Percentiles rank a stretch among this genome's conserved stretches.
phyloP scores from a whole-genome alignment of 1,139 yeast genomes.

The Wickerhamomyces sp. region DNA sequence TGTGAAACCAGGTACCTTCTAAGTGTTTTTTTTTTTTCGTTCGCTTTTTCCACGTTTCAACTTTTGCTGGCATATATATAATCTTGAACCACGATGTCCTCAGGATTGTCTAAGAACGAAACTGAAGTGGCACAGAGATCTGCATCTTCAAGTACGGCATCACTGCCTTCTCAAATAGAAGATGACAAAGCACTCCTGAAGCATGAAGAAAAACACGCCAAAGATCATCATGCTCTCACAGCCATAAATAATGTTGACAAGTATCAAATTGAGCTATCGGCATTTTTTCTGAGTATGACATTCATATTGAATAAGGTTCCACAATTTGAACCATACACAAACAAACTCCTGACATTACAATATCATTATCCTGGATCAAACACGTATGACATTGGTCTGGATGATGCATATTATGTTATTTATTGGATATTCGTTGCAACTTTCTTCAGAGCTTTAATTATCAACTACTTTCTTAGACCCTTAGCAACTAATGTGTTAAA shows the following conservation, averaged over 20 bases:
- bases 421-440: constrained; percentile 55
- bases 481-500: constrained; percentile 42
- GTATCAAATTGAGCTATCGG: constrained; percentile 21
- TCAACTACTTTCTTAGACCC: constrained; percentile 57
- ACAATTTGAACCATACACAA: constrained; percentile 13
- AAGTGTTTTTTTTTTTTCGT: no score
- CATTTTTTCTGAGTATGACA: constrained; percentile 7
- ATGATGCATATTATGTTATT: constrained; percentile 53
- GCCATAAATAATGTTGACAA: constrained; percentile 16
- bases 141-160: neutral
- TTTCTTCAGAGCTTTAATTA: constrained; percentile 54
- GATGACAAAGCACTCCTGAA: neutral
- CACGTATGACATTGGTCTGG: constrained; percentile 49
- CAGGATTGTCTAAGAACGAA: neutral
- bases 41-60: no score
- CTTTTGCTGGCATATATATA: neutral
- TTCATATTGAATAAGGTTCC: constrained; percentile 9
- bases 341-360: constrained; percentile 49
- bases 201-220: neutral
- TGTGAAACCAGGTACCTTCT: no score
- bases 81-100: neutral
- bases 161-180: neutral
- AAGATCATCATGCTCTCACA: constrained; percentile 1
- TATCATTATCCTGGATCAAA: constrained; percentile 32
- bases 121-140: neutral